Evolutionary conservation across 148 eudicot species (phyloP).

Genomic region (Polygonum aviculare): DNA sequence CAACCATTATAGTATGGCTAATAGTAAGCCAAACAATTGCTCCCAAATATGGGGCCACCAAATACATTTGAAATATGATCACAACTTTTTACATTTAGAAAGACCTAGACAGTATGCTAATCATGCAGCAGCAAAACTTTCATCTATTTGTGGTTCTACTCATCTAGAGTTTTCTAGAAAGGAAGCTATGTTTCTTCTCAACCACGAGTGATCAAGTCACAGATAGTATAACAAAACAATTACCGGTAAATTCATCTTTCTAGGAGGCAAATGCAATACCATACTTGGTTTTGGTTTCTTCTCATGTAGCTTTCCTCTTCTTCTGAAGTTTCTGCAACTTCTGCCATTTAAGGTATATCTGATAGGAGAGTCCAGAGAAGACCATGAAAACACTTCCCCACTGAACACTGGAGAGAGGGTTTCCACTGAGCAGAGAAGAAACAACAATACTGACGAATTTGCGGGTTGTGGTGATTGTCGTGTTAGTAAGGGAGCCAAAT

Average conservation of each 20-base stretch:
- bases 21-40: not conserved
- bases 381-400: slow-evolving; percentile 96
- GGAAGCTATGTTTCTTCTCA: not conserved
- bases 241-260: not conserved
- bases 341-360: slow-evolving; percentile 92
- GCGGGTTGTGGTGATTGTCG: slow-evolving; percentile 95
- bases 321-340: slow-evolving; percentile 62
- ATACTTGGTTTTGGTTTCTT: not conserved
- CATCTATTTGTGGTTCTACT: not conserved
- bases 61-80: not conserved
- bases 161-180: not conserved
- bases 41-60: not conserved
- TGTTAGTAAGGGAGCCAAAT: slow-evolving; percentile 89
- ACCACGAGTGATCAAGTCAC: not conserved
- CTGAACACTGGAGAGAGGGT: slow-evolving; percentile 69
- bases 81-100: slow-evolving; percentile 8
- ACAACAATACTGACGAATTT: slow-evolving; percentile 89
- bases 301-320: slow-evolving; percentile 59
- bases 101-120: not conserved
- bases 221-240: slow-evolving; percentile 4
- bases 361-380: slow-evolving; percentile 85
- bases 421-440: slow-evolving; percentile 74
- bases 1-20: not conserved
- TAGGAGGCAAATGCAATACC: not conserved
- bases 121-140: slow-evolving; percentile 8